These are phyloP conservation scores for Fraxinus nigra DNA, from an alignment of 305 asterid species.

Conservation along the genomic window DNA sequence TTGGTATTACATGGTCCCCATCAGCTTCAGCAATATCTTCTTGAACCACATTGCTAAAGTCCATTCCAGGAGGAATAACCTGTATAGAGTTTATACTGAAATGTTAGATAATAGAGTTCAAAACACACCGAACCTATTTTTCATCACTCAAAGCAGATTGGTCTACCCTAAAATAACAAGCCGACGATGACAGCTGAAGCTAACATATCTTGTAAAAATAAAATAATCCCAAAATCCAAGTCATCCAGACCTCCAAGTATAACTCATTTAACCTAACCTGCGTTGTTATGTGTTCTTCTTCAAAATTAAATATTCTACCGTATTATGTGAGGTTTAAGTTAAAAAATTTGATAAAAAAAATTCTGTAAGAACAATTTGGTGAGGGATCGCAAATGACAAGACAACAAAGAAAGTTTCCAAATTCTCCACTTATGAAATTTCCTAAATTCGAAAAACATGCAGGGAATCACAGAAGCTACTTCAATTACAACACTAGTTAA, in stretches of 20 bases:
- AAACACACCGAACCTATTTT: not conserved
- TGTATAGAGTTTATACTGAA: slow-evolving; percentile 22
- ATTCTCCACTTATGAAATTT: not conserved
- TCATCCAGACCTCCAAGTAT: not conserved
- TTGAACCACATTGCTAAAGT: slow-evolving; percentile 77
- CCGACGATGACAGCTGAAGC: not conserved
- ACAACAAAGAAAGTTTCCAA: not conserved
- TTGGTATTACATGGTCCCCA: slow-evolving; percentile 58
- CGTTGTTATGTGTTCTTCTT: not conserved
- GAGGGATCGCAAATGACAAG: not conserved
- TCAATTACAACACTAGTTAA: not conserved
- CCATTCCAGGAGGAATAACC: slow-evolving; percentile 98
- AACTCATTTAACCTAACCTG: not conserved
- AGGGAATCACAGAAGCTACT: not conserved
- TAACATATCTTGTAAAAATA: not conserved
- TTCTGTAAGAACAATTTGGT: not conserved
- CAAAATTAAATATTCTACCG: not conserved
- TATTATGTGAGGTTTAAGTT: not conserved
- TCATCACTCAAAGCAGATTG: not conserved
- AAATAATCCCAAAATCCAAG: not conserved
- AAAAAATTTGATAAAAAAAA: not conserved
- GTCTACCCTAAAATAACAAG: not conserved
- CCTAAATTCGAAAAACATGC: not conserved
- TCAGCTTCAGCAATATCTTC: slow-evolving; percentile 64
- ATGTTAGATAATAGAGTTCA: not conserved